Conservation (phyloP, 306 rosid species). For the Carpinus viminea region DNA sequence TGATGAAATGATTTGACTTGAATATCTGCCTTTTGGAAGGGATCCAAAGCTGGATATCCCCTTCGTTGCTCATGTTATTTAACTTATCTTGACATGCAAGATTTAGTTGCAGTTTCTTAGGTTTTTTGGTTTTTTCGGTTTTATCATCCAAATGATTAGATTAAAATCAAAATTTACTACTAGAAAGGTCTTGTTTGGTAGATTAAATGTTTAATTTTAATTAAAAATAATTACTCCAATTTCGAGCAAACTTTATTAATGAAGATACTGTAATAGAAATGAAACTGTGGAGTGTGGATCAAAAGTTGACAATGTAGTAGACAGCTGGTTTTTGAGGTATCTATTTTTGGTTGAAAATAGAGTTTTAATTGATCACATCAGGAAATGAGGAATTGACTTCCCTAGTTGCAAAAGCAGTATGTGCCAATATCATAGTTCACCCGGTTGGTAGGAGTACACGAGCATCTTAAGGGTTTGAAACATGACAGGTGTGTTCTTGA, state of each 20-base stretch:
- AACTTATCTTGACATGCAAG: not conserved
- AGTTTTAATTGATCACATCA: not conserved
- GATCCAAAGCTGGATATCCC: not conserved
- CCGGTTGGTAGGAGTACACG: not conserved
- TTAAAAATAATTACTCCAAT: not conserved
- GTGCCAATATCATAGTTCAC: not conserved
- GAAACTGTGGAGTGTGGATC: not conserved
- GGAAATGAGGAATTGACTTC: not conserved
- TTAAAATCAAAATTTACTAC: not conserved
- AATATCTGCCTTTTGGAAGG: too few species aligned
- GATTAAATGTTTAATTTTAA: not conserved
- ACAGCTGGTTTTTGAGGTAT: not conserved
- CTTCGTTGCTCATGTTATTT: too few species aligned
- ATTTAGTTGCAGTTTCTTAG: not conserved
- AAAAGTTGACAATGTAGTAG: not conserved
- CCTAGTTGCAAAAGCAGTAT: not conserved
- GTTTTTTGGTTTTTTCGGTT: not conserved
- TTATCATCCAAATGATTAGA: not conserved
- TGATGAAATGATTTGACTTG: too few species aligned
- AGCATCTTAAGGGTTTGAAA: not conserved
- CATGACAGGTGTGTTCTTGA: not conserved
- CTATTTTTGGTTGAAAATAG: not conserved
- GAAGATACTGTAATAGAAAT: not conserved
- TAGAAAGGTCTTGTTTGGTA: not conserved
- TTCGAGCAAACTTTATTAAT: not conserved